Conservation (phyloP, 2,329 filamentous ascomycete species). For the Aspergillus unguis region DNA sequence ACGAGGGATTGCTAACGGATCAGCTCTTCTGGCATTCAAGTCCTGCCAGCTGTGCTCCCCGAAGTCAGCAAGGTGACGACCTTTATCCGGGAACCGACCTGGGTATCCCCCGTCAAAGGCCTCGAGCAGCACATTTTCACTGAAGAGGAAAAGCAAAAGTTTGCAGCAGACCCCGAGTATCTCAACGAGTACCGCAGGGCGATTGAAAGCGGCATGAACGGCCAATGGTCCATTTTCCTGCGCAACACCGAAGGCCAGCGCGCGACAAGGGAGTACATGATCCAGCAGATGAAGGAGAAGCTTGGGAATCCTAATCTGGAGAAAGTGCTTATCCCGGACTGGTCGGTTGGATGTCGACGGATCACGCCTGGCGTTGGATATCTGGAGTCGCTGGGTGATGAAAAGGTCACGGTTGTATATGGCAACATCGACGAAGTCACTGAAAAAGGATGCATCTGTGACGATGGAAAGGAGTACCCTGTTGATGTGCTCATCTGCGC, state of each 20-base stretch:
- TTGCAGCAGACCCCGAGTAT: conserved; percentile 16
- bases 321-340: conserved; percentile 18
- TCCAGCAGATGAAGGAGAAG: conserved; percentile 9
- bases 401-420: conserved; percentile 33
- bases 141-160: conserved; percentile 22
- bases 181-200: conserved; percentile 3
- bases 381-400: conserved; percentile 46
- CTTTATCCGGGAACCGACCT: conserved; percentile 27
- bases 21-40: conserved; percentile 35
- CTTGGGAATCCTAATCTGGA: background rate
- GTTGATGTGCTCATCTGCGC: conserved; percentile 22
- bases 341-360: conserved; percentile 40
- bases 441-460: conserved; percentile 24
- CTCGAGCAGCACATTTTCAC: conserved; percentile 21
- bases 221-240: conserved; percentile 3
- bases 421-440: conserved; percentile 37
- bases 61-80: conserved; percentile 21
- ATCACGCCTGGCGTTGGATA: conserved; percentile 53
- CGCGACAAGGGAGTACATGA: conserved; percentile 2
- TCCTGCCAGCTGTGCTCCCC: conserved; percentile 15
- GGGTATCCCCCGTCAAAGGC: conserved; percentile 25
- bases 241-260: background rate
- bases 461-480: conserved; percentile 17
- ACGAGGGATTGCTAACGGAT: background rate
- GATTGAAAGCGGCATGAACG: conserved; percentile 6